These are phyloP conservation scores for Sanghuangporus baumii DNA, from an alignment of 1,284 basidiomycete species.

Conservation along the genomic window DNA sequence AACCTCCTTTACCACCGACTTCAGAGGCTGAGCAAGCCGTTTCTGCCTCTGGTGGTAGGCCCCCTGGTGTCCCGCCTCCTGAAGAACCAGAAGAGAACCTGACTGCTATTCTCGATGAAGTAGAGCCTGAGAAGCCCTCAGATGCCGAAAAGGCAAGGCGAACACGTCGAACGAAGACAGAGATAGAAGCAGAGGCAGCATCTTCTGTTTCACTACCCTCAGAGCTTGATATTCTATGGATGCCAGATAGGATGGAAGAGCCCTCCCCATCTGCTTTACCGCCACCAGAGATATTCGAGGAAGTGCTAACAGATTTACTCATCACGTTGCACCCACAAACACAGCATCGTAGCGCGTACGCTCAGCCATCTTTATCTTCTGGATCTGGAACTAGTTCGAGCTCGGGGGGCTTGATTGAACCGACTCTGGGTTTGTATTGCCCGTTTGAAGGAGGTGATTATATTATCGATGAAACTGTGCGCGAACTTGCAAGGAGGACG, in stretches of 20 bases:
- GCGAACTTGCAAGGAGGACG: slow-evolving; percentile 65
- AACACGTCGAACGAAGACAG: slow-evolving; percentile 1
- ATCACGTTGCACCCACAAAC: slow-evolving; percentile 74
- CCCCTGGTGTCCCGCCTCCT: slow-evolving; percentile 18
- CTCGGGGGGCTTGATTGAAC: slow-evolving; percentile 51
- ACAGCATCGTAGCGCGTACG: slow-evolving; percentile 65
- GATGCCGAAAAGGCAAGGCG: slow-evolving; percentile 5
- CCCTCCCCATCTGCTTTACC: slow-evolving; percentile 33
- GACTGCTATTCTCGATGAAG: slow-evolving; percentile 18
- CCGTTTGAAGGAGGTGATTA: slow-evolving; percentile 83
- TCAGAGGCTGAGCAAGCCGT: neutral
- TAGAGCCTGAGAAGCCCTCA: slow-evolving; percentile 37
- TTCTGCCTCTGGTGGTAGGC: slow-evolving; percentile 28
- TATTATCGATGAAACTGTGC: slow-evolving; percentile 72
- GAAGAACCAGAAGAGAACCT: slow-evolving; percentile 27
- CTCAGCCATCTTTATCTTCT: slow-evolving; percentile 28
- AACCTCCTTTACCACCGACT: neutral
- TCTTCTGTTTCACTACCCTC: slow-evolving; percentile 40
- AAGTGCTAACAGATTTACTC: slow-evolving; percentile 65
- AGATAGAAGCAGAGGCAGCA: slow-evolving; percentile 1
- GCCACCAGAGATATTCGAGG: slow-evolving; percentile 57
- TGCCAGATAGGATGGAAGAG: slow-evolving; percentile 34
- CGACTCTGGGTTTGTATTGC: slow-evolving; percentile 75
- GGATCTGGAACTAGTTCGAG: slow-evolving; percentile 17
- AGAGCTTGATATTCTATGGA: slow-evolving; percentile 60